These are phyloP conservation scores for Mycena alexandri DNA, from an alignment of 768 basidiomycete genomes.

Conservation along the genomic window DNA sequence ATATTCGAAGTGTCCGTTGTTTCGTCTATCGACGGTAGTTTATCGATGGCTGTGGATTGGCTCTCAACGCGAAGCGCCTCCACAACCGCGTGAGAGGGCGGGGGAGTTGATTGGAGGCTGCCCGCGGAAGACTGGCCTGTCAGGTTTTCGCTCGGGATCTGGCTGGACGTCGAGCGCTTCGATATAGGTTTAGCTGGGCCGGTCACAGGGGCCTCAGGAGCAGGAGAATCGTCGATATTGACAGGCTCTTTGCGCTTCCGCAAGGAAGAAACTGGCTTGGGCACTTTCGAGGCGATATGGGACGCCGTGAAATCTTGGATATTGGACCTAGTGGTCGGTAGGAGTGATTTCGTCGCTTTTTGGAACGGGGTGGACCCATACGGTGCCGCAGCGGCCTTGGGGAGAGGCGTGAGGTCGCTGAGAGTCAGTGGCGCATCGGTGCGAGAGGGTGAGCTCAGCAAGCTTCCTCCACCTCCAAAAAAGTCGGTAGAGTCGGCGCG, in stretches of 20 bases:
- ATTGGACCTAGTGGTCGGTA: conserved; percentile 20
- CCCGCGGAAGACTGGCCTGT: no score
- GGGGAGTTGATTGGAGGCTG: no score
- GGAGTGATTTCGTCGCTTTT: conserved; percentile 30
- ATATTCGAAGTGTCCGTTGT: no score
- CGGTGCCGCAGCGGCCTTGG: conserved; percentile 32
- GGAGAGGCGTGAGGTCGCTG: conserved; percentile 57
- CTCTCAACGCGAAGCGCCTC: no score
- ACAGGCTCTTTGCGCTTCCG: neutral
- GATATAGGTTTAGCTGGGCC: neutral
- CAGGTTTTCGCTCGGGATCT: no score
- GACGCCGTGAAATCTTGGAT: neutral
- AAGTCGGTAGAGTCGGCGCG: conserved; percentile 61
- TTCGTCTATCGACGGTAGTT: no score
- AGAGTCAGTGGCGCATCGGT: conserved; percentile 51
- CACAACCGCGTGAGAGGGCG: no score
- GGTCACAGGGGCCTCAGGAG: neutral
- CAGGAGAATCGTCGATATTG: neutral
- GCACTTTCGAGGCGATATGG: conserved; percentile 2
- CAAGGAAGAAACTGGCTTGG: neutral
- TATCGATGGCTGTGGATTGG: no score
- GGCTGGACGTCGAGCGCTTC: no score
- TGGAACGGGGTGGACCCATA: neutral
- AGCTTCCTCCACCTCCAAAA: conserved; percentile 56
- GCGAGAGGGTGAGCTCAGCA: conserved; percentile 44